A percentile compares a stretch with the other conserved stretches of the same genome.
phyloP scores from a whole-genome alignment of 768 basidiomycete genomes.

The Artomyces pyxidatus region DNA sequence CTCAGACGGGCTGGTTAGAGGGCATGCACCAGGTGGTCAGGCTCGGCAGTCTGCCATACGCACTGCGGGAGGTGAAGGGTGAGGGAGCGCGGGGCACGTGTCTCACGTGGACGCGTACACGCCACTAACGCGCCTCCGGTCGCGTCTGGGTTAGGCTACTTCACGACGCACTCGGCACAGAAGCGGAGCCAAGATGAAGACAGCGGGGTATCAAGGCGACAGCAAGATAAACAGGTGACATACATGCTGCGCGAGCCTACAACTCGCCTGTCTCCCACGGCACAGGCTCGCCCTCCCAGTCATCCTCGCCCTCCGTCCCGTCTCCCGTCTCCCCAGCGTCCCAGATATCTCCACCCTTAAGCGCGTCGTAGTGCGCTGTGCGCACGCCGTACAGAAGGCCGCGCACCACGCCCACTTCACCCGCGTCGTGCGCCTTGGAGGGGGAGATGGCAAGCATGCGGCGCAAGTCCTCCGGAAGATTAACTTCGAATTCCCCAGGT shows the following conservation, averaged over 20 bases:
- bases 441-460: conserved; percentile 56
- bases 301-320: conserved; percentile 23
- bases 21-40: neutral
- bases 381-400: conserved; percentile 52
- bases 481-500: conserved; percentile 37
- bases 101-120: conserved; percentile 15
- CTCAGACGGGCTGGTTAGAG: neutral
- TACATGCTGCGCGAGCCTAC: conserved; percentile 26
- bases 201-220: neutral
- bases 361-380: conserved; percentile 48
- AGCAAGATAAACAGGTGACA: conserved; percentile 22
- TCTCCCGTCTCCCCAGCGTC: conserved; percentile 57
- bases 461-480: conserved; percentile 60
- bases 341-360: conserved; percentile 69
- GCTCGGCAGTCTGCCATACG: neutral
- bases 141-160: too few relatives aligned
- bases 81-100: conserved; percentile 4
- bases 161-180: conserved; percentile 5
- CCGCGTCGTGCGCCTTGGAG: conserved; percentile 21
- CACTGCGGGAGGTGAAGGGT: conserved; percentile 5
- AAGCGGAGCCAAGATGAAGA: conserved; percentile 5
- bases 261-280: conserved; percentile 78
- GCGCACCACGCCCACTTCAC: conserved; percentile 38
- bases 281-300: conserved; percentile 76
- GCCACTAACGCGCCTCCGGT: conserved; percentile 2